Base-by-base conservation (phyloP, 257 asterid genomes). In the Misopates orontium region DNA sequence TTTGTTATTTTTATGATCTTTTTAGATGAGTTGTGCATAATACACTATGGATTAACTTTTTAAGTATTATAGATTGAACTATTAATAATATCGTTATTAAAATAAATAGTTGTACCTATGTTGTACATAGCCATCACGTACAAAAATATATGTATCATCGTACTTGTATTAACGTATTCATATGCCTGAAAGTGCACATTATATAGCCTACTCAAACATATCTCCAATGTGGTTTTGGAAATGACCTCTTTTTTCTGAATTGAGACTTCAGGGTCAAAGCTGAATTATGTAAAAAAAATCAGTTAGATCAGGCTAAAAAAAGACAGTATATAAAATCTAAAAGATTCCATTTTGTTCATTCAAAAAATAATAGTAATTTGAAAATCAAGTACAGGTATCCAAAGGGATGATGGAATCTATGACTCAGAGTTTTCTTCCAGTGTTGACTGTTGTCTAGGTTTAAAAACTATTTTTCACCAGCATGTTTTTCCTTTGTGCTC, bases 401-500 rank as follows among this genome's bases (percentile, higher is more conserved):
- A 67, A 72, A 63, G 72, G 54, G 62, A 66, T 45, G 73, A 18
- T 59, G 67, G 72, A 75, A 75, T 75, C 75, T 69, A 71, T 74
- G 71, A 62, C 71, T 54, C 48, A 6, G 45, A 42, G 56, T 42
- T 71, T 50, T 55, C 14, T 47, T 41, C 56, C 56, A 15, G 8
- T 54, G 24, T 49, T 62, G 58, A 55, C 65, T 31, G n/a, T 21
- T 47, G 10, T 74, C 20, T 54, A 47, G 52, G 56, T 8, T 58
- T 70, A 5, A 47, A 55, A 62, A 32, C 15, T 62, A 21, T 17
- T 73, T 32, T 59, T 51, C 10, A 25, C 36, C 22, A 40, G 22
- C 56, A 70, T 20, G 60, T 18, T 56, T 42, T 62, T n/a, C 57
- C 56, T 17, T 28, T 64, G 55, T 60, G 41, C 14, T 57, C 52